Percentiles rank a stretch among this genome's conserved stretches.
Evolutionary conservation across 2,329 filamentous ascomycete genomes (phyloP).

Genomic region (Penicillium italicum): DNA sequence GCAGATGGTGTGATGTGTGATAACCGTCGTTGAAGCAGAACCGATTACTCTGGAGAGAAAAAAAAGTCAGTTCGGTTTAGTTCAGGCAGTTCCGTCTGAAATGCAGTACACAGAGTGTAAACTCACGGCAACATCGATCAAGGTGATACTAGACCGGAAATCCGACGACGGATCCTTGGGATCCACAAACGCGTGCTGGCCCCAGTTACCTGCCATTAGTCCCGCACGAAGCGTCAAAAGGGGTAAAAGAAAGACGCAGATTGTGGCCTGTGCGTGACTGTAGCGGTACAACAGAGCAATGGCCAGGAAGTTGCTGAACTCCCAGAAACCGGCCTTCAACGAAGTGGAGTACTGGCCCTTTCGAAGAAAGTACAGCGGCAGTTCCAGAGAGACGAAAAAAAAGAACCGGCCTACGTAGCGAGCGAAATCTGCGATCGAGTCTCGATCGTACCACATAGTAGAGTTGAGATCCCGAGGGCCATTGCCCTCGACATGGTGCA

Average conservation of each 20-base stretch:
- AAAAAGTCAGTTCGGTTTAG: background rate
- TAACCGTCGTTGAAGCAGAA: background rate
- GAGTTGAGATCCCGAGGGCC: background rate
- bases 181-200: background rate
- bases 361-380: background rate
- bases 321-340: background rate
- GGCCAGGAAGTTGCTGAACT: background rate
- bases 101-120: background rate
- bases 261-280: background rate
- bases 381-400: background rate
- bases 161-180: background rate
- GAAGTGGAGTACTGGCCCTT: background rate
- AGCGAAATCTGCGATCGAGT: background rate
- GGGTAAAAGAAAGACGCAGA: background rate
- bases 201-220: background rate
- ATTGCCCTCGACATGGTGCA: background rate
- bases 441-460: background rate
- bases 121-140: background rate
- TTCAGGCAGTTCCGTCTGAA: background rate
- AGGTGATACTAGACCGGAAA: background rate
- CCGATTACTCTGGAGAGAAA: background rate
- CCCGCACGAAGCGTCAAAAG: background rate
- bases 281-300: background rate
- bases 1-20: background rate
- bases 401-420: background rate